Base-by-base conservation (phyloP, 805 yeast genomes). In the Torulaspora gathmanii region DNA sequence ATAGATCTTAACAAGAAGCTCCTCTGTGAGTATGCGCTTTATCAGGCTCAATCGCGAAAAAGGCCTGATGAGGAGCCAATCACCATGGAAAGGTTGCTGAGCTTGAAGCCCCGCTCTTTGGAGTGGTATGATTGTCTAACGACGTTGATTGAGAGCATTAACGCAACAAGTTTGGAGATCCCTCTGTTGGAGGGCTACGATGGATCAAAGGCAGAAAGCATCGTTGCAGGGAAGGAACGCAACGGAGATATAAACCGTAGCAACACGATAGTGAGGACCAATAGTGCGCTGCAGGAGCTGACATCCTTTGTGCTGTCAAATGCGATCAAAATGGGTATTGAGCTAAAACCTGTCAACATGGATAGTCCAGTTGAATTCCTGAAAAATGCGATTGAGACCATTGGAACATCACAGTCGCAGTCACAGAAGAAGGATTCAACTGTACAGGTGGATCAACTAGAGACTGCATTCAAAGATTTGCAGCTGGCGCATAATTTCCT, bases 401-500 rank as follows among this genome's bases (percentile, higher is more conserved):
- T 64, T 1, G 23, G 59, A 22, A 48, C 53, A 12, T 40, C 34
- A 11, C 17, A 10, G 34, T 31, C 34, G 9, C 22, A 31, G 34
- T 11, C 34, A 2, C 34, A 8, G 17, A 28, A 38, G 16, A 27
- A 38, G 34, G 37, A 30, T 15, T 28, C 33, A 5, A 23, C 7
- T 19, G 30, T n/a, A 13, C 31, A 49, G 16, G n/a, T 42, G 20
- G 56, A 55, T 11, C 61, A 53, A 16, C 67, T 77, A 54, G 73
- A 72, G 51, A 77, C 83, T 0, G 88, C 89, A 0, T 67, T 84
- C 40, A 75, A 72, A 45, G 93, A 84, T 59, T 68, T 84, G 42
- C 80, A 83, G 52, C 77, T 84, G 58, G 83, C 88, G 2, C 88
- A 83, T 61, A 79, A 74, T 48, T 84, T 82, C 57, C 66, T 84